A percentile compares a stretch with the other conserved stretches of the same genome.
Conservation (phyloP, 306 rosid species). For the Purshia tridentata region DNA sequence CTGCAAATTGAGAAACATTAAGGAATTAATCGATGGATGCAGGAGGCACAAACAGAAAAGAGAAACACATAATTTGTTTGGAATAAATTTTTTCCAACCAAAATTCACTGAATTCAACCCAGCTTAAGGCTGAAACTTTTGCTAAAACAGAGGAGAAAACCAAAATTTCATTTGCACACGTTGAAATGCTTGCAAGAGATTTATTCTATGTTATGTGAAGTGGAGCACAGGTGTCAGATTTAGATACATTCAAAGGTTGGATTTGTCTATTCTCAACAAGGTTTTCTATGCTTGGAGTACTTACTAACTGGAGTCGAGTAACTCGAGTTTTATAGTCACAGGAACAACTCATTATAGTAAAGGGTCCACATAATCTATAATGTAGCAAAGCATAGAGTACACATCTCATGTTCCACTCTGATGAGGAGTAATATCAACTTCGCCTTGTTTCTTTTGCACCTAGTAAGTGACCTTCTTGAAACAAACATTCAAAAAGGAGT, state of each 20-base stretch:
- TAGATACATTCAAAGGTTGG: not conserved
- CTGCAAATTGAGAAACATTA: slow-evolving; percentile 39
- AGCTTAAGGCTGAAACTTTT: not conserved
- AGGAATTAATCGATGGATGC: not conserved
- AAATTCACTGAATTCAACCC: not conserved
- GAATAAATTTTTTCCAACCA: not conserved
- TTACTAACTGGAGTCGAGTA: not conserved
- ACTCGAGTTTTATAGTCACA: not conserved
- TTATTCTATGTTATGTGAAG: not conserved
- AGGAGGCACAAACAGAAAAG: slow-evolving; percentile 7
- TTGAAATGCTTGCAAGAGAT: not conserved
- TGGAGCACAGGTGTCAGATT: not conserved
- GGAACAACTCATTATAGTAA: not conserved
- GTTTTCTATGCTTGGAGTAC: not conserved
- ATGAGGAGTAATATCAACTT: slow-evolving; percentile 49
- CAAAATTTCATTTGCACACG: not conserved
- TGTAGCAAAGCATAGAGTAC: slow-evolving; percentile 61
- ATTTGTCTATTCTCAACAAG: not conserved
- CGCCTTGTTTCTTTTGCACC: slow-evolving; percentile 71
- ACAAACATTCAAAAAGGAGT: slow-evolving; percentile 76
- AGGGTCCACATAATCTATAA: not conserved
- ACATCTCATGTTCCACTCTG: slow-evolving; percentile 44
- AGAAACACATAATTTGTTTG: not conserved
- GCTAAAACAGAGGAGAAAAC: not conserved
- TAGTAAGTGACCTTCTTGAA: slow-evolving; percentile 68